Conservation (phyloP, 345 rosid species). For the Heritiera fomes region DNA sequence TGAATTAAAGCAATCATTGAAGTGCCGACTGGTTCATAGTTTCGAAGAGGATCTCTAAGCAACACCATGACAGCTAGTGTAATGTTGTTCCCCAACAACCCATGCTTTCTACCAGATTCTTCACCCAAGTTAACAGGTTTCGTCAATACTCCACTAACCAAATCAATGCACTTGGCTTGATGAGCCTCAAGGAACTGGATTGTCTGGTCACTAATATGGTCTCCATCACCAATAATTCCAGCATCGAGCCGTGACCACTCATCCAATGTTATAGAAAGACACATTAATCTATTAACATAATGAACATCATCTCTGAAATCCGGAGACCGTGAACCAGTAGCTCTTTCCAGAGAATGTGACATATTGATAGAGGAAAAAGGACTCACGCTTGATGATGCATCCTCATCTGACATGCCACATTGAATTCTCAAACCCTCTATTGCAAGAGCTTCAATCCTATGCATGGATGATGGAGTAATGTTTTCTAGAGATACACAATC, state of each 20-base stretch:
- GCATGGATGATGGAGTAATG: slow-evolving; percentile 44
- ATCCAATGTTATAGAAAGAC: slow-evolving; percentile 48
- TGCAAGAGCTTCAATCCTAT: slow-evolving; percentile 53
- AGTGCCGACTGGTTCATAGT: slow-evolving; percentile 70
- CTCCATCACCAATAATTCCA: slow-evolving; percentile 35
- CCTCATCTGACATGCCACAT: slow-evolving; percentile 60
- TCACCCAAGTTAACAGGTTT: slow-evolving; percentile 26
- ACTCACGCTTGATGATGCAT: slow-evolving; percentile 48
- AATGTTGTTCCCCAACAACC: slow-evolving; percentile 47
- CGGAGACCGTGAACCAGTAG: slow-evolving; percentile 17
- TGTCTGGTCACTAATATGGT: slow-evolving; percentile 34
- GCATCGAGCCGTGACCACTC: slow-evolving; percentile 65
- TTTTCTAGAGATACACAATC: slow-evolving; percentile 40
- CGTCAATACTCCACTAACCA: slow-evolving; percentile 22
- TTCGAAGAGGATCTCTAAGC: slow-evolving; percentile 67
- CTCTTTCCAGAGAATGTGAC: slow-evolving; percentile 17
- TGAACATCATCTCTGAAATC: slow-evolving; percentile 31
- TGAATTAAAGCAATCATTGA: slow-evolving; percentile 74
- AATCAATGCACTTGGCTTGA: slow-evolving; percentile 40
- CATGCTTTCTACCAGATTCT: slow-evolving; percentile 30
- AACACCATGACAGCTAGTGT: slow-evolving; percentile 54
- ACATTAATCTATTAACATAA: slow-evolving; percentile 42
- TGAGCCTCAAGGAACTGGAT: slow-evolving; percentile 38
- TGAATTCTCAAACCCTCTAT: slow-evolving; percentile 72
- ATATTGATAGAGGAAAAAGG: slow-evolving; percentile 26